phyloP scores from a whole-genome alignment of 2,329 filamentous ascomycete genomes.

The Claviceps sp. region DNA sequence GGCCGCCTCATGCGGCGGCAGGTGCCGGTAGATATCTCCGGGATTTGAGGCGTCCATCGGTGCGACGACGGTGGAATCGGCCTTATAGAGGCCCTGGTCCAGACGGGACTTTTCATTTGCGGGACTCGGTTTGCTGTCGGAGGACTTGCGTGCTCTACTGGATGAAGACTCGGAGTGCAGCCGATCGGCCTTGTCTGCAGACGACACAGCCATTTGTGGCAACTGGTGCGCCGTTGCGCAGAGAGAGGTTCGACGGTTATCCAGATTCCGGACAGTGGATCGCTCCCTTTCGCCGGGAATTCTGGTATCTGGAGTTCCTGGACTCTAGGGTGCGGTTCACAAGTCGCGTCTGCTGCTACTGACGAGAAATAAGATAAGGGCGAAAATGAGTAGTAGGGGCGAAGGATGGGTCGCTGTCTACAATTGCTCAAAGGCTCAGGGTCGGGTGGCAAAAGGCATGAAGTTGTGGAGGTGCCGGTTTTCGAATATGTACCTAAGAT shows the following conservation, averaged over 20 bases:
- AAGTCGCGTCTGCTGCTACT: too few species aligned
- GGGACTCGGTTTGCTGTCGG: constrained; percentile 3
- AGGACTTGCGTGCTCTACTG: constrained; percentile 2
- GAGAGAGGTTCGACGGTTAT: not conserved
- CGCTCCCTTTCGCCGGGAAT: too few species aligned
- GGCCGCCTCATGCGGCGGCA: constrained; percentile 50
- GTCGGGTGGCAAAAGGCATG: not conserved
- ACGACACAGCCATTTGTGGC: constrained; percentile 3
- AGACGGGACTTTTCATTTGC: constrained; percentile 1
- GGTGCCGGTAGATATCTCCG: constrained; percentile 44
- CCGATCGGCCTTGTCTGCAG: constrained; percentile 1
- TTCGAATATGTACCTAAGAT: too few species aligned
- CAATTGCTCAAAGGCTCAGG: not conserved
- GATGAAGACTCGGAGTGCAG: constrained; percentile 3
- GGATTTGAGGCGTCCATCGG: constrained; percentile 22
- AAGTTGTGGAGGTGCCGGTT: not conserved
- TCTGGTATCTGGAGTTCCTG: too few species aligned
- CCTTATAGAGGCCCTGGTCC: constrained; percentile 6
- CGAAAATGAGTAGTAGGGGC: too few species aligned
- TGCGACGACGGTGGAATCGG: constrained; percentile 9
- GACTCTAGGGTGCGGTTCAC: too few species aligned
- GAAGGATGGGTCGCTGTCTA: not conserved
- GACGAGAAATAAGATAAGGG: too few species aligned
- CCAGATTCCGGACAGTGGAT: too few species aligned
- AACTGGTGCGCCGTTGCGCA: constrained; percentile 1